Base-by-base conservation (phyloP, 2,329 filamentous ascomycete species). In the Exophiala sp. region DNA sequence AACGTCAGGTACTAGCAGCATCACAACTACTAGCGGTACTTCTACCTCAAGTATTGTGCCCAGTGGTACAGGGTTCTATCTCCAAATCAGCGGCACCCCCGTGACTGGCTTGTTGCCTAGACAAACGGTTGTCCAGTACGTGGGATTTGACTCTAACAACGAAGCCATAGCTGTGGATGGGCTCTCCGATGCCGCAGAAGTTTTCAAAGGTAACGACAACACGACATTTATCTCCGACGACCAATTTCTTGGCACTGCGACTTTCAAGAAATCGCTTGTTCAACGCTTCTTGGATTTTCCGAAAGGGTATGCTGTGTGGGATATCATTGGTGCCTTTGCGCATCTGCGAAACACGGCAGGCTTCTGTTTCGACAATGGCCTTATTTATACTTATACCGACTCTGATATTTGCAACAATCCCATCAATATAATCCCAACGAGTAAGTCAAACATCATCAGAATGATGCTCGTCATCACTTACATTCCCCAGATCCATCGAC, bases 231-330 rank as follows among this genome's bases (percentile, higher is more conserved):
- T 52, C 9, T 52, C 50, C 10, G 14, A 52, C 32, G 34, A 20
- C 29, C 42, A 20, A 12, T 52, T 36, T 29, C 41, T 52, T 39
- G 50, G 50, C 5, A 52, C 50, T 29, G 7, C 50, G 14, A 39
- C 20, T 38, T 18, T 14, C 18, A 33, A 16, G 10, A 42, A 10
- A 20, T 50, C 47, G 9, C 20, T 33, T 32, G 36, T 50, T 20
- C 47, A 42, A 21, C 47, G 47, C 38, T 50, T 50, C 47, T 43
- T 50, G 47, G 20, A 34, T 10, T 33, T 43, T 34, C 47, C 47
- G 8, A 43, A 7, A 14, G 47, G 47, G 2, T 45, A 29, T 18
- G 42, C 42, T 24, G 18, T 29, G 1, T 45, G 42, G 42, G 42
- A 45, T 20, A 34, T 45, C 32, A 16, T 45, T 5, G 38, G 38